phyloP scores from a whole-genome alignment of 2,329 filamentous ascomycete genomes.

The Trichoderma sp. region DNA sequence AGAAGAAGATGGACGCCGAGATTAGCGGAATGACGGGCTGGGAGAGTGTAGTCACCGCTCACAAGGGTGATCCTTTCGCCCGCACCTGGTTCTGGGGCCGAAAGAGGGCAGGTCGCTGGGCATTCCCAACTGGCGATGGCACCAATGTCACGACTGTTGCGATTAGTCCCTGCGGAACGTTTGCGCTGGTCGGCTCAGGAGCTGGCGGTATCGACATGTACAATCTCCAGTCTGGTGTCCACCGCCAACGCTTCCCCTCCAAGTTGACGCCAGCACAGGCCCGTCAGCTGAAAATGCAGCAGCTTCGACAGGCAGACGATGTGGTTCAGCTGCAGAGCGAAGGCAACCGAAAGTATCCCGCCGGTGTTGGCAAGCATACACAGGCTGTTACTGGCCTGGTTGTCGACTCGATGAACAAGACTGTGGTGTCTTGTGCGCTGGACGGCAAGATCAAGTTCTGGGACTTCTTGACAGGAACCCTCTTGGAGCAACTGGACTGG shows the following conservation, averaged over 20 bases:
- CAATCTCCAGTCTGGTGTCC: constrained; percentile 89
- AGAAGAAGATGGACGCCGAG: constrained; percentile 63
- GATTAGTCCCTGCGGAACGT: constrained; percentile 88
- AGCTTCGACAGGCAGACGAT: constrained; percentile 56
- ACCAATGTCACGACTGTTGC: constrained; percentile 82
- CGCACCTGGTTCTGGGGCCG: constrained; percentile 98
- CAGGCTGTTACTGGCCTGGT: constrained; percentile 80
- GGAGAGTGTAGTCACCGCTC: constrained; percentile 95
- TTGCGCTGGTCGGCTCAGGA: constrained; percentile 83
- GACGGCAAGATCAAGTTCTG: constrained; percentile 97
- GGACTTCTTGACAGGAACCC: constrained; percentile 82
- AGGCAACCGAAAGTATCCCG: constrained; percentile 40
- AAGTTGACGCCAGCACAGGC: constrained; percentile 74
- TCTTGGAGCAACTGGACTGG: constrained; percentile 82
- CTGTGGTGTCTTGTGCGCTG: constrained; percentile 77
- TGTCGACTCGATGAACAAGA: constrained; percentile 85
- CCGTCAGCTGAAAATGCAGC: constrained; percentile 67
- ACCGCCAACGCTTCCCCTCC: constrained; percentile 84
- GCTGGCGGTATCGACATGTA: constrained; percentile 88
- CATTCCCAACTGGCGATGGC: constrained; percentile 79
- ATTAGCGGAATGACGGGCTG: constrained; percentile 79
- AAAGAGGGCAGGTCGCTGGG: constrained; percentile 89
- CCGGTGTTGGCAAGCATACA: constrained; percentile 69
- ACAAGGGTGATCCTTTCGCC: constrained; percentile 77
- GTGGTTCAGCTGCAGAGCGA: constrained; percentile 53